These are phyloP conservation scores for Podaxis mareebaensis DNA, from an alignment of 768 basidiomycete genomes.

Conservation along the genomic window DNA sequence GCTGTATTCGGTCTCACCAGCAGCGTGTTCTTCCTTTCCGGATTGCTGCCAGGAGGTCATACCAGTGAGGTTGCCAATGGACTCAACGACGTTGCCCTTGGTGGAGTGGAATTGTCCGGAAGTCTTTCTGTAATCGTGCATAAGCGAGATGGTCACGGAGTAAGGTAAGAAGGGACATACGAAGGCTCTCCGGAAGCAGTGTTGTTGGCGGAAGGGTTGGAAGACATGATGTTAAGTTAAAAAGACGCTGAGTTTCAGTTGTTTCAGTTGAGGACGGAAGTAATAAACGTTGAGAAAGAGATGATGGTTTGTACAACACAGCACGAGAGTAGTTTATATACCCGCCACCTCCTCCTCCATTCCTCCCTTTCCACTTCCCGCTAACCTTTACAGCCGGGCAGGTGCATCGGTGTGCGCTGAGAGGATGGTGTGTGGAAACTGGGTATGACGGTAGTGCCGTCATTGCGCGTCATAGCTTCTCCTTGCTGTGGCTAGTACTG, in stretches of 20 bases:
- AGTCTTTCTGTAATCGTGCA: constrained; percentile 15
- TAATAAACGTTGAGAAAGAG: no score
- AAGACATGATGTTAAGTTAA: background rate
- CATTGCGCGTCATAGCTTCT: background rate
- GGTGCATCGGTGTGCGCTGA: background rate
- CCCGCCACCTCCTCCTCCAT: background rate
- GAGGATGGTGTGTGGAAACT: background rate
- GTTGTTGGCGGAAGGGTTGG: constrained; percentile 26
- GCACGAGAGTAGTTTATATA: background rate
- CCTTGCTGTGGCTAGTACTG: background rate
- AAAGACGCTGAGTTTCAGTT: background rate
- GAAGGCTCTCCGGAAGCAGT: constrained; percentile 29
- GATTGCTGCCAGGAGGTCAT: constrained; percentile 43
- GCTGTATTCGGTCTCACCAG: constrained; percentile 51
- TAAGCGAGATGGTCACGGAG: background rate
- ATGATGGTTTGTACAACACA: background rate
- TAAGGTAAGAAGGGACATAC: constrained; percentile 19
- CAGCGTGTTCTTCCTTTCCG: constrained; percentile 53
- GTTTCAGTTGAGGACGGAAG: background rate
- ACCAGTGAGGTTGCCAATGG: constrained; percentile 50
- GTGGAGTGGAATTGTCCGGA: constrained; percentile 19
- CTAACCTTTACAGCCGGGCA: background rate
- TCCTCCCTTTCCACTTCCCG: background rate
- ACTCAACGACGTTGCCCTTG: constrained; percentile 36
- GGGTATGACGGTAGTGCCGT: background rate